Percentiles rank a stretch among this genome's conserved stretches.
Conservation (phyloP, 2,329 filamentous ascomycete genomes). For the Plectosphaerella plurivora region DNA sequence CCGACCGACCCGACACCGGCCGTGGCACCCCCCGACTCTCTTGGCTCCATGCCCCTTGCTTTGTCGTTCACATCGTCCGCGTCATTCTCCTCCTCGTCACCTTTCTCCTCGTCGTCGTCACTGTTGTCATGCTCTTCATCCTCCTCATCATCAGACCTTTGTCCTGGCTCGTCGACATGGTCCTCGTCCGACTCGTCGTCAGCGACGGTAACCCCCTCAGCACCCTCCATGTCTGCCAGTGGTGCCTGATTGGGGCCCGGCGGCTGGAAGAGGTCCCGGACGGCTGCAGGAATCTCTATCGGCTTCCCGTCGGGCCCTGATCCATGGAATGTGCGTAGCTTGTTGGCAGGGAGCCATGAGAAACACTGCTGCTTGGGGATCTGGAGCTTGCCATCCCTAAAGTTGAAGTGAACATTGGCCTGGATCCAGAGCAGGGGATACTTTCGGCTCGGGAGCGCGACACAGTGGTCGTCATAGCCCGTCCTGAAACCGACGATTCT, state of each 20-base stretch:
- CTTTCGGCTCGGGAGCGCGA: background rate
- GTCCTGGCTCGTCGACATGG: too few species aligned
- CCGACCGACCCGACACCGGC: background rate
- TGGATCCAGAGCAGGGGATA: background rate
- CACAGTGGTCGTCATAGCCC: background rate
- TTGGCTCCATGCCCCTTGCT: background rate
- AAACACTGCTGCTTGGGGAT: background rate
- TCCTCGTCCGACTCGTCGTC: too few species aligned
- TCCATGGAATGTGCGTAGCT: background rate
- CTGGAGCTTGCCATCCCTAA: background rate
- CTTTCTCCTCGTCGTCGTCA: background rate
- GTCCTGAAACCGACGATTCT: background rate
- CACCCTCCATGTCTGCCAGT: background rate
- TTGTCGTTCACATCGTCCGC: background rate
- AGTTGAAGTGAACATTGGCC: background rate
- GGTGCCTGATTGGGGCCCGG: background rate
- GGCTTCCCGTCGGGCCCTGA: background rate
- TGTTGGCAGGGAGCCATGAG: background rate
- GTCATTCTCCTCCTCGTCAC: background rate
- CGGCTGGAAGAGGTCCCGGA: background rate
- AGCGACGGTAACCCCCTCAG: too few species aligned
- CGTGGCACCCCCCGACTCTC: background rate
- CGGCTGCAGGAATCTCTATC: background rate
- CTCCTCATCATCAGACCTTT: background rate
- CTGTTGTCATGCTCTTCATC: background rate